A percentile compares a stretch with the other conserved stretches of the same genome.
Evolutionary conservation across 176 grass and related monocot genomes (phyloP).

Genomic region (Aegilops tauschii): DNA sequence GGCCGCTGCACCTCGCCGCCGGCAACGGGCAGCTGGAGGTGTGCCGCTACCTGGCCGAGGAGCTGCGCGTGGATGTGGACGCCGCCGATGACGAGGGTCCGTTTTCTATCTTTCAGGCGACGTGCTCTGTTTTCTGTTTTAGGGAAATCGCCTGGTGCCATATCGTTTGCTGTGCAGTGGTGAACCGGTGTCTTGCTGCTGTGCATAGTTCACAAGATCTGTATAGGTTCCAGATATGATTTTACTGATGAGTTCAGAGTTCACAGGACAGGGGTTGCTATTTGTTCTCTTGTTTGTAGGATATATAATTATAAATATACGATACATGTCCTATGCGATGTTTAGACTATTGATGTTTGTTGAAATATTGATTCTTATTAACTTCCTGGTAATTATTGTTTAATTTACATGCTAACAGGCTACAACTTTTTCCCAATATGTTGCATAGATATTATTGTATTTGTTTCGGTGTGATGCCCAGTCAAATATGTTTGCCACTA

Average conservation of each 20-base stretch:
- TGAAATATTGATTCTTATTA: neutral
- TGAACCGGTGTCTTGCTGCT: no score
- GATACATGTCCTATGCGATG: neutral
- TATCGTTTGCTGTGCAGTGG: no score
- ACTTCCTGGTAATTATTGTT: neutral
- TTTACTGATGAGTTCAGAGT: no score
- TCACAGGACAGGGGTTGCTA: neutral
- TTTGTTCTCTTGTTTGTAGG: neutral
- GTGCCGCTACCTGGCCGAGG: conserved; percentile 20
- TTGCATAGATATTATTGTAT: neutral
- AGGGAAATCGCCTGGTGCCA: neutral
- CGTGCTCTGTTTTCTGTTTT: neutral
- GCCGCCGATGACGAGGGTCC: neutral
- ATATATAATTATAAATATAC: neutral
- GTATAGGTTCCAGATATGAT: no score
- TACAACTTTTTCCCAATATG: neutral
- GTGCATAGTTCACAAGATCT: no score
- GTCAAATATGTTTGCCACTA: neutral
- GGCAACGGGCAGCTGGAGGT: neutral
- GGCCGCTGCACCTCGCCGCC: neutral
- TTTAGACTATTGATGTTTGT: conserved; percentile 2
- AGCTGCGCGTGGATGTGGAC: conserved; percentile 11
- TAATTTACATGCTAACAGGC: neutral
- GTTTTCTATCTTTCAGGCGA: neutral
- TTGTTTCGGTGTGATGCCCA: neutral